These are phyloP conservation scores for Coemansia erecta DNA, from an alignment of 192 early-diverging fungal species.

Conservation along the genomic window DNA sequence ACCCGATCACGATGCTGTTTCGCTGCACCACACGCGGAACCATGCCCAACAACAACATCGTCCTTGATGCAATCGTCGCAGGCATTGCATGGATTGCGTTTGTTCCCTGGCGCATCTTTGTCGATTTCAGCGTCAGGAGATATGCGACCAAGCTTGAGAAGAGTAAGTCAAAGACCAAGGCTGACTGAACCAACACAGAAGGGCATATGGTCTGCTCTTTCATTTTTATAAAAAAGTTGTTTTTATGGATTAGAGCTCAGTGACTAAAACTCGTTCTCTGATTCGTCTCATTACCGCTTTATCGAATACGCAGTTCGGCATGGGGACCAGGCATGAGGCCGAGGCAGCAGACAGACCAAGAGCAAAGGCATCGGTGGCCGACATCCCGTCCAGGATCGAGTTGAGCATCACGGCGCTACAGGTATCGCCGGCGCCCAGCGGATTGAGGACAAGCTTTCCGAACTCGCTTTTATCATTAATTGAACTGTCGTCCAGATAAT, in stretches of 20 bases:
- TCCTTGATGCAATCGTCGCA: conserved; percentile 32
- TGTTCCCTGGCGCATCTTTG: conserved; percentile 39
- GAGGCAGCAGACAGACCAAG: conserved; percentile 43
- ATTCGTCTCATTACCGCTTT: conserved; percentile 18
- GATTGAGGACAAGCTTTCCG: conserved; percentile 23
- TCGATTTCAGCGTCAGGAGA: conserved; percentile 29
- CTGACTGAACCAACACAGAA: conserved; percentile 1
- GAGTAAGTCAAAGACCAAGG: conserved; percentile 14
- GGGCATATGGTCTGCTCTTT: neutral
- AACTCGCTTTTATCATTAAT: neutral
- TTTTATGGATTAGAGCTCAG: conserved; percentile 3
- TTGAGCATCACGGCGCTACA: conserved; percentile 43
- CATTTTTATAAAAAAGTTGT: neutral
- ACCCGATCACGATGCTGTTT: conserved; percentile 40
- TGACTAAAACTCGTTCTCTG: conserved; percentile 9
- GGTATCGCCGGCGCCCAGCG: conserved; percentile 45
- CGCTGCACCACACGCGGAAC: conserved; percentile 35
- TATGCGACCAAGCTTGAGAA: neutral
- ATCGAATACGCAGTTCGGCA: conserved; percentile 39
- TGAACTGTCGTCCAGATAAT: conserved; percentile 7
- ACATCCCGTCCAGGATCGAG: conserved; percentile 14
- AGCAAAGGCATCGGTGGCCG: conserved; percentile 35
- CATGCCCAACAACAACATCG: conserved; percentile 51
- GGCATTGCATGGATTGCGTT: conserved; percentile 36
- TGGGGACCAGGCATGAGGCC: conserved; percentile 43